Evolutionary conservation across 176 grass and related monocot genomes (phyloP).

Genomic region (Eremochloa ophiuroides): DNA sequence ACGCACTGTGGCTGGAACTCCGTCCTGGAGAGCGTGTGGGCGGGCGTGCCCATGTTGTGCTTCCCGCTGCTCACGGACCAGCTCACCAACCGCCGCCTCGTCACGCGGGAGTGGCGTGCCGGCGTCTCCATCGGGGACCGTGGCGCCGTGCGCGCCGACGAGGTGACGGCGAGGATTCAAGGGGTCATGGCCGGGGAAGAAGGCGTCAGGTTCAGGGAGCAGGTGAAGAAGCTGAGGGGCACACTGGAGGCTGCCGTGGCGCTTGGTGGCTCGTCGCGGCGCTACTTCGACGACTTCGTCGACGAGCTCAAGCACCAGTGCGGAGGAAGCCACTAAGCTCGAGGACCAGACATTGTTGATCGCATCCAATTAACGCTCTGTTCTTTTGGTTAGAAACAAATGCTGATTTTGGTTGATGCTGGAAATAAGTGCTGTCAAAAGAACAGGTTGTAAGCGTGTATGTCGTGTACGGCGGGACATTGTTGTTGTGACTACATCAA

Average conservation of each 20-base stretch:
- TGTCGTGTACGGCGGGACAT: too few species aligned
- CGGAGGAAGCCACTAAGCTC: neutral
- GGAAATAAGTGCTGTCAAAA: too few species aligned
- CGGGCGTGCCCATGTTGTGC: constrained; percentile 60
- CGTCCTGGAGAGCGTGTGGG: constrained; percentile 63
- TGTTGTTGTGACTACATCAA: too few species aligned
- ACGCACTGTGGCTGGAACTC: constrained; percentile 92
- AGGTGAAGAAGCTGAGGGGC: constrained; percentile 30
- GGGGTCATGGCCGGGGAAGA: constrained; percentile 41
- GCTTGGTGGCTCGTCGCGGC: constrained; percentile 46
- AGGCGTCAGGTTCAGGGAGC: constrained; percentile 20
- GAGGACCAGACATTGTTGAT: too few species aligned
- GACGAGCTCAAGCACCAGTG: constrained; percentile 36
- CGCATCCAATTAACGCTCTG: too few species aligned
- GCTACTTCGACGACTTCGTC: constrained; percentile 53
- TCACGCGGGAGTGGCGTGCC: constrained; percentile 44
- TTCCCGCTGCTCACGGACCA: constrained; percentile 78
- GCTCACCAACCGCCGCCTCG: constrained; percentile 51
- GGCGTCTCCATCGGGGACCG: constrained; percentile 48
- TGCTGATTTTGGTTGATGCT: too few species aligned
- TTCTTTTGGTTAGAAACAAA: too few species aligned
- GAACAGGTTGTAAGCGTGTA: too few species aligned
- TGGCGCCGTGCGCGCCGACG: constrained; percentile 28
- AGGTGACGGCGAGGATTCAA: constrained; percentile 36
- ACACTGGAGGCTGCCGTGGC: constrained; percentile 29